These are phyloP conservation scores for Coemansia biformis DNA, from an alignment of 192 early-diverging fungal genomes.

Conservation along the genomic window DNA sequence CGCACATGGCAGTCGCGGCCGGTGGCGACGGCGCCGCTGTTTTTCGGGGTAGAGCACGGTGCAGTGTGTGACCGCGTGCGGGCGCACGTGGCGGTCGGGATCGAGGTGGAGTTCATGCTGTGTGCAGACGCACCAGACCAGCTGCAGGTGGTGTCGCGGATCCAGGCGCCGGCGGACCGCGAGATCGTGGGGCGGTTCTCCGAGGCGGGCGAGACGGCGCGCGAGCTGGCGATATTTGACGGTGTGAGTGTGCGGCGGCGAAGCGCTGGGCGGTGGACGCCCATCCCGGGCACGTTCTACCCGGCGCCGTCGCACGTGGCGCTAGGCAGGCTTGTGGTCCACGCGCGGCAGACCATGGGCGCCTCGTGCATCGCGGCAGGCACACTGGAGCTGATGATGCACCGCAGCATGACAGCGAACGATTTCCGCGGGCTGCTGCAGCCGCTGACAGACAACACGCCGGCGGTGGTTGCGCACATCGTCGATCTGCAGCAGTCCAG, in stretches of 20 bases:
- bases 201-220: neutral
- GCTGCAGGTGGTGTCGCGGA: slow-evolving; percentile 8
- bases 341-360: slow-evolving; percentile 33
- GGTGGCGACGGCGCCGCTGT: neutral
- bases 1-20: slow-evolving; percentile 37
- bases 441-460: slow-evolving; percentile 16
- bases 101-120: slow-evolving; percentile 14
- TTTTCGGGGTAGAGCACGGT: slow-evolving; percentile 5
- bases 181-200: slow-evolving; percentile 31
- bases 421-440: slow-evolving; percentile 34
- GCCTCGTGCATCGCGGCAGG: slow-evolving; percentile 15
- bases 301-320: slow-evolving; percentile 29
- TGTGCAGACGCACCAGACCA: slow-evolving; percentile 20
- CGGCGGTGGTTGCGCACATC: slow-evolving; percentile 18
- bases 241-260: slow-evolving; percentile 19
- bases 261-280: slow-evolving; percentile 21
- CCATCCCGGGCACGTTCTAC: slow-evolving; percentile 37
- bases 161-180: slow-evolving; percentile 19
- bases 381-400: slow-evolving; percentile 31
- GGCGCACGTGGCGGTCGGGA: slow-evolving; percentile 4
- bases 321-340: slow-evolving; percentile 22
- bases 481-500: slow-evolving; percentile 16
- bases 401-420: slow-evolving; percentile 40
- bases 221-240: slow-evolving; percentile 27
- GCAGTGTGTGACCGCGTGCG: slow-evolving; percentile 21